Base-by-base conservation (phyloP, 2,329 filamentous ascomycete species). In the Pseudocercospora fuligena region DNA sequence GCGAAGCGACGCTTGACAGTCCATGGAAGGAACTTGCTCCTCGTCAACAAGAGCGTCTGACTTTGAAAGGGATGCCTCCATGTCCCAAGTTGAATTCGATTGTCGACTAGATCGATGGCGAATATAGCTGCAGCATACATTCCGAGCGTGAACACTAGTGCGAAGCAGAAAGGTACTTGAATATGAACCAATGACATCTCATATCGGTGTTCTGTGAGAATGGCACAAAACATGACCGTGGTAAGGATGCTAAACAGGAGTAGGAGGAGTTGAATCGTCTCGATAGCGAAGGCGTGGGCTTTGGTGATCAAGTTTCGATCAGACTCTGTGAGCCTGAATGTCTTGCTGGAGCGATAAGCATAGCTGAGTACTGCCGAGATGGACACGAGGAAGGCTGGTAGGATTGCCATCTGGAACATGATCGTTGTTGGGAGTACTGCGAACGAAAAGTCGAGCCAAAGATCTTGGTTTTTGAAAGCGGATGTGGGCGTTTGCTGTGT, bases 41-140 rank as follows among this genome's bases (percentile, higher is more conserved):
- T 64, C 4, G 64, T 70, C 23, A 70, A 54, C 23, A 70, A 53
- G 11, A 70, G 56, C 12, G 47, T 64, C 33, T 69, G 69, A 1
- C 12, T 43, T 31, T 70, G 69, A 8, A 68, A 36, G 2, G 69
- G 69, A 64, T 70, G 69, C 7, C 16, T 12, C 49, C 49, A 66
- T 23, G 31, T 40, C 47, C 51, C 60, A 11, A 68, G 49, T 40
- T 67, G 67, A 21, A 69, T 58, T 1, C 64, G 25, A 25, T 68
- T 67, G 47, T 71, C 69, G 14, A 66, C 60, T 5, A 59, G n/a
- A 43, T 69, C 69, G 27, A 67, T 67, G 5, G 65, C 47, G 21
- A 65, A 29, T 14, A 68, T 46, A 8, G 61, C 63, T n/a, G 49
- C 23, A 16, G 40, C 27, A 23, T 64, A 60, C 6, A 36, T 59